Conservation (phyloP, 1,284 basidiomycete genomes). For the Golubevia pallescens region DNA sequence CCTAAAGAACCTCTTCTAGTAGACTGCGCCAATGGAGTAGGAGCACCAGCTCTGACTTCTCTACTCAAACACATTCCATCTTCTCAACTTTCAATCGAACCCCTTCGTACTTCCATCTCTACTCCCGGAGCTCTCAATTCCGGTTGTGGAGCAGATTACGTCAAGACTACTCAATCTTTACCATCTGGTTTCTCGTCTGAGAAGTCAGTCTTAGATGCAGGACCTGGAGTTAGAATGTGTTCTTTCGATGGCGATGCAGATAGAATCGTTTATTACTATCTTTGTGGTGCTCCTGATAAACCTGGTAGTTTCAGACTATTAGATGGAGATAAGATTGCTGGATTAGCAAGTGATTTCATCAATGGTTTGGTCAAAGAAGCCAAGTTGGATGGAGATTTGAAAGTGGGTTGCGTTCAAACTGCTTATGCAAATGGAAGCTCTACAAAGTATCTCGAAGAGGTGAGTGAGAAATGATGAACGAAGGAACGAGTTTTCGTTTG, state of each 20-base stretch:
- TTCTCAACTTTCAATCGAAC: conserved; percentile 31
- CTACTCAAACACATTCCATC: conserved; percentile 47
- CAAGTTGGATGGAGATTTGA: conserved; percentile 31
- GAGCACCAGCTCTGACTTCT: conserved; percentile 68
- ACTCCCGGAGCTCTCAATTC: conserved; percentile 78
- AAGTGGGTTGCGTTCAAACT: conserved; percentile 80
- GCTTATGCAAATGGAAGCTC: conserved; percentile 98
- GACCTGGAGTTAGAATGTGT: conserved; percentile 77
- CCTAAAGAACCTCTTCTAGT: conserved; percentile 73
- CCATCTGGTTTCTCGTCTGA: conserved; percentile 53
- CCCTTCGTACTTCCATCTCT: conserved; percentile 44
- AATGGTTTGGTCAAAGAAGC: conserved; percentile 77
- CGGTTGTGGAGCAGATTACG: conserved; percentile 92
- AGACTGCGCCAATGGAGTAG: conserved; percentile 98
- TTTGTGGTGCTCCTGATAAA: conserved; percentile 13
- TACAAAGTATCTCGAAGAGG: conserved; percentile 75
- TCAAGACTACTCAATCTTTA: conserved; percentile 75
- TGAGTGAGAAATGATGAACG: conserved; percentile 64
- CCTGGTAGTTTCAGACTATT: conserved; percentile 76
- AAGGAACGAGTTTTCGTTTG: conserved; percentile 1
- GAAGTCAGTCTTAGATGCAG: conserved; percentile 7
- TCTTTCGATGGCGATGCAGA: conserved; percentile 98
- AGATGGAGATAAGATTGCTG: conserved; percentile 98
- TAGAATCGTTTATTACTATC: conserved; percentile 91
- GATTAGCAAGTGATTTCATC: conserved; percentile 89